A percentile compares a stretch with the other conserved stretches of the same genome.
These are phyloP conservation scores for Bruguiera hainesii DNA, from an alignment of 441 rosid species.

Conservation along the genomic window DNA sequence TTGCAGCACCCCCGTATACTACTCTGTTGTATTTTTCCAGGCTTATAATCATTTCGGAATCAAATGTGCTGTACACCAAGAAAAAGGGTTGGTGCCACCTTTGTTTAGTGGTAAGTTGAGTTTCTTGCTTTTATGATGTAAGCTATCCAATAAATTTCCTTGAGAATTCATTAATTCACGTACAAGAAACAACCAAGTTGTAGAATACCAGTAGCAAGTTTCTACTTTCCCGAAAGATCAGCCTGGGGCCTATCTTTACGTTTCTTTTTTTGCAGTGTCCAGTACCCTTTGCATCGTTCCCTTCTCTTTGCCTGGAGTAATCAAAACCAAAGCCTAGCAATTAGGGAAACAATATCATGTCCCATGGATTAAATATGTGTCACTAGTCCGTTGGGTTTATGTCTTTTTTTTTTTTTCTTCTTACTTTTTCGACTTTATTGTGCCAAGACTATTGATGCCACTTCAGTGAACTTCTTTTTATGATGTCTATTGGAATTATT, in stretches of 20 bases:
- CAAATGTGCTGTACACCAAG: no score
- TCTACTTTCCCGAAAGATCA: constrained; percentile 25
- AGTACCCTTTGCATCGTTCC: constrained; percentile 16
- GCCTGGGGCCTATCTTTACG: constrained; percentile 28
- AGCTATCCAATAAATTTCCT: constrained; percentile 9
- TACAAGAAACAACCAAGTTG: neutral
- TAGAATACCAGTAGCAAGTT: neutral
- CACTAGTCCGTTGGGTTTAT: constrained; percentile 14
- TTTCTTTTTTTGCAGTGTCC: constrained; percentile 24
- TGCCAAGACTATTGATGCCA: constrained; percentile 36
- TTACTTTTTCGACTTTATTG: constrained; percentile 20
- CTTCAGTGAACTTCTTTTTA: constrained; percentile 54
- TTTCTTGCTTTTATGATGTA: no score
- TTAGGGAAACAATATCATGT: constrained; percentile 13
- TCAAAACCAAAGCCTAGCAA: constrained; percentile 20
- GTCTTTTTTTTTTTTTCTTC: constrained; percentile 10
- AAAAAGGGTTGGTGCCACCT: no score
- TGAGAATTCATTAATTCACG: constrained; percentile 18
- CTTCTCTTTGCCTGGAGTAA: constrained; percentile 18
- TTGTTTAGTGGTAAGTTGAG: no score
- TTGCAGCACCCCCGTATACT: no score
- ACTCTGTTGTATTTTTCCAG: no score
- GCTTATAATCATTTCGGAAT: no score
- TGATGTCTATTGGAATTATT: constrained; percentile 48
- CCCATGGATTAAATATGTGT: constrained; percentile 20